phyloP scores from a whole-genome alignment of 331 rosid genomes.

The Quercus phellos region DNA sequence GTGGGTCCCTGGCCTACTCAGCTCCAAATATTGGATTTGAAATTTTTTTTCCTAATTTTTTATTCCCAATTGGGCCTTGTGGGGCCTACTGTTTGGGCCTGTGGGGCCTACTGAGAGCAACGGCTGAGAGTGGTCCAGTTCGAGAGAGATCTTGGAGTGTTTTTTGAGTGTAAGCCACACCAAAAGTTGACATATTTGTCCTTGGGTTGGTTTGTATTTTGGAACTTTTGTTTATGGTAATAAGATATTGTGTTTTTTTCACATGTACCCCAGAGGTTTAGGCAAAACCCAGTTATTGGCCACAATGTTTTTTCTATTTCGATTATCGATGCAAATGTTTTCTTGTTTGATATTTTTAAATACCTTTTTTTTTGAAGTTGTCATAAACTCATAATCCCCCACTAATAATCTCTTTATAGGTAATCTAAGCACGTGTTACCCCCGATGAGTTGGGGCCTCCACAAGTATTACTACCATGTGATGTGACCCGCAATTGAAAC shows the following conservation, averaged over 20 bases:
- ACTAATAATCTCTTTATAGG: no score
- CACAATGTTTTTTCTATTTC: background rate
- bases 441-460: no score
- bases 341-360: background rate
- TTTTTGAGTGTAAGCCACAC: background rate
- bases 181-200: background rate
- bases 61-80: background rate
- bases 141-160: background rate
- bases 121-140: constrained; percentile 18
- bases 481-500: no score
- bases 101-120: constrained; percentile 27
- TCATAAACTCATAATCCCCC: no score
- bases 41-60: background rate
- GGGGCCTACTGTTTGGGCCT: constrained; percentile 11
- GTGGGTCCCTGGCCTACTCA: constrained; percentile 66
- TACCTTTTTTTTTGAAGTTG: background rate
- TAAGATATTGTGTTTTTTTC: no score
- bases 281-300: background rate
- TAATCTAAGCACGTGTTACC: no score
- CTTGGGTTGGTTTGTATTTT: no score
- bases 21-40: constrained; percentile 34
- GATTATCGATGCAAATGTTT: background rate
- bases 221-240: no score
- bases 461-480: no score
- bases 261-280: no score